phyloP scores from a whole-genome alignment of 192 early-diverging fungal species.

The Mortierella hygrophila region DNA sequence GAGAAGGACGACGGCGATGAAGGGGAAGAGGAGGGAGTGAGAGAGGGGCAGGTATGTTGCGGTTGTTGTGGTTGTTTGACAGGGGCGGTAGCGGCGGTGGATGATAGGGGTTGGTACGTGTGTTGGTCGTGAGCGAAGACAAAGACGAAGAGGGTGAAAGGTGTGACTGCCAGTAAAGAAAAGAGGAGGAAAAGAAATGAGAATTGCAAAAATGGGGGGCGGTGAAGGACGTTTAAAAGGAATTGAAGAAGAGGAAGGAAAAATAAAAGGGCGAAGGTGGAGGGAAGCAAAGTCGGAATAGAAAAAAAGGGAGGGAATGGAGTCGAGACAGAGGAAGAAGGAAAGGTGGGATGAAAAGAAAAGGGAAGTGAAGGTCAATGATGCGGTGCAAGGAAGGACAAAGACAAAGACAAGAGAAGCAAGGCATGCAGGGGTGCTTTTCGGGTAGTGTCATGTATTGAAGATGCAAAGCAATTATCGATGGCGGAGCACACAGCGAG shows the following conservation, averaged over 20 bases:
- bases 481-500: too few species aligned
- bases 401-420: background rate
- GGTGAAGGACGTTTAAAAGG: background rate
- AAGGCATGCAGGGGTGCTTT: background rate
- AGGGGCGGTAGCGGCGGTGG: background rate
- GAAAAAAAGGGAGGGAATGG: background rate
- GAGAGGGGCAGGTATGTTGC: background rate
- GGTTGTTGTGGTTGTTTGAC: background rate
- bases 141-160: background rate
- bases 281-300: too few species aligned
- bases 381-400: background rate
- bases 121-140: background rate
- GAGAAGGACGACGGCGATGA: background rate
- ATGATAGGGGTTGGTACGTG: background rate
- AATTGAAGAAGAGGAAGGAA: background rate
- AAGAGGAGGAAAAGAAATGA: background rate
- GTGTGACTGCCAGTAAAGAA: background rate
- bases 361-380: background rate
- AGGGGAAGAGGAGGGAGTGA: background rate
- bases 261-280: background rate
- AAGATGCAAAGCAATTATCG: too few species aligned
- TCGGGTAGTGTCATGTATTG: too few species aligned
- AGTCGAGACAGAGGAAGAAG: background rate
- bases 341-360: background rate
- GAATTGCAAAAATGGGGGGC: background rate